These are phyloP conservation scores for Albizia julibrissin DNA, from an alignment of 306 rosid species.

Conservation along the genomic window DNA sequence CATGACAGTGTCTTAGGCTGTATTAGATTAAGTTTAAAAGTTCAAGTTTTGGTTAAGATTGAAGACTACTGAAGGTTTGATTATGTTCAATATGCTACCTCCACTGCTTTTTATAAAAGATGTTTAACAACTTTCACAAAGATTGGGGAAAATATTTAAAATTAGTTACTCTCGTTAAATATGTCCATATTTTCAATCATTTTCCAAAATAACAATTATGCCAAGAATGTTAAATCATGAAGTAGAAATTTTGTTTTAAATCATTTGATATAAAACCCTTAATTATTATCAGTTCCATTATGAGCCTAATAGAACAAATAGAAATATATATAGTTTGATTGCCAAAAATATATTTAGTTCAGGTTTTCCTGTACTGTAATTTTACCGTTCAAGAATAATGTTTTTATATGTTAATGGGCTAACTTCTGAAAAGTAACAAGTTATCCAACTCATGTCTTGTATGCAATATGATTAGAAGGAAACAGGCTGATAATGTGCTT, in stretches of 20 bases:
- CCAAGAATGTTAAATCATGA: background rate
- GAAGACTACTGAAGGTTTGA: background rate
- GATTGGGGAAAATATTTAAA: too few relatives aligned
- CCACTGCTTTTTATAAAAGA: background rate
- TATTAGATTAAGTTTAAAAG: background rate
- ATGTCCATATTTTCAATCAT: too few relatives aligned
- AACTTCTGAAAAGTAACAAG: background rate
- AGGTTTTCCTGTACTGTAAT: background rate
- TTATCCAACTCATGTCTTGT: background rate
- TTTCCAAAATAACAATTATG: background rate
- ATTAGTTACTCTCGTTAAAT: too few relatives aligned
- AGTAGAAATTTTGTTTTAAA: background rate
- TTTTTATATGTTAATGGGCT: background rate
- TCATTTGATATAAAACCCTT: background rate
- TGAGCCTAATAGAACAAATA: background rate
- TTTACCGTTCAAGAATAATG: background rate
- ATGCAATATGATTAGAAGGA: background rate
- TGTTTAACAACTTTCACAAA: too few relatives aligned
- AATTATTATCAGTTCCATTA: background rate
- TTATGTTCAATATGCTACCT: background rate
- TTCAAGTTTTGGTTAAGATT: background rate
- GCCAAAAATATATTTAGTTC: background rate
- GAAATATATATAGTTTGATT: background rate
- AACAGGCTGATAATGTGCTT: background rate
- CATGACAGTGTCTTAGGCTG: background rate